Evolutionary conservation across 2,329 filamentous ascomycete species (phyloP).

Genomic region (Ophiocordyceps australis): DNA sequence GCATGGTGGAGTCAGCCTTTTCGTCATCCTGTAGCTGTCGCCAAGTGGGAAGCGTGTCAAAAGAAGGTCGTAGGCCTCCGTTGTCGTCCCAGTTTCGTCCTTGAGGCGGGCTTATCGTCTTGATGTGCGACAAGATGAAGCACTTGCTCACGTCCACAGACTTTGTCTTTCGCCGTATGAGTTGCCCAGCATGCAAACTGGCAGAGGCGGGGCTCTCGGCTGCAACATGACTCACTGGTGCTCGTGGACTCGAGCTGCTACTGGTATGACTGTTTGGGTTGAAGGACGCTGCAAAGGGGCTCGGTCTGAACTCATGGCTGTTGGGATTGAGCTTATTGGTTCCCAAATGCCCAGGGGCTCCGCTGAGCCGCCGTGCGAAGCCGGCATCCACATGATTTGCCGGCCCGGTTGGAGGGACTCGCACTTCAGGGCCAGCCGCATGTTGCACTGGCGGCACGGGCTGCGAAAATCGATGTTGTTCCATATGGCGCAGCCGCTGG

Average conservation of each 20-base stretch:
- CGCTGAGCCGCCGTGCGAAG: constrained; percentile 34
- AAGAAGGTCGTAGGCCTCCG: constrained; percentile 68
- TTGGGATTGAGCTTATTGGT: constrained; percentile 47
- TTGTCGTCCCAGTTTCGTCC: constrained; percentile 53
- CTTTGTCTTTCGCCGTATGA: constrained; percentile 55
- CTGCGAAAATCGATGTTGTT: constrained; percentile 31
- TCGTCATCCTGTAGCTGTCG: constrained; percentile 54
- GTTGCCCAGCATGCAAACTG: constrained; percentile 15
- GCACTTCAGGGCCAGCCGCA: constrained; percentile 43
- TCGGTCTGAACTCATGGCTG: constrained; percentile 70
- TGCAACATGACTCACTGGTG: constrained; percentile 33
- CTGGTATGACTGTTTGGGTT: constrained; percentile 52
- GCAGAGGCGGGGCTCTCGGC: constrained; percentile 11
- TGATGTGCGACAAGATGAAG: constrained; percentile 32
- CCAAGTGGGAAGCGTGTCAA: constrained; percentile 76
- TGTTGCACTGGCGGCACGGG: constrained; percentile 25
- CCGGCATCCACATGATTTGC: constrained; percentile 33
- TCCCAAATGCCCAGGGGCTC: constrained; percentile 29
- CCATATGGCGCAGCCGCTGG: constrained; percentile 30
- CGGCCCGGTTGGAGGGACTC: constrained; percentile 58
- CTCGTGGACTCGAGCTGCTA: constrained; percentile 53
- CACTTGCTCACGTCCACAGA: constrained; percentile 55
- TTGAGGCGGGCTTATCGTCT: constrained; percentile 31
- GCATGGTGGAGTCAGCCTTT: constrained; percentile 45
- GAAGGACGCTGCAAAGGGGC: constrained; percentile 63